Percentiles rank a stretch among this genome's conserved stretches.
Evolutionary conservation across 139 green algal genomes (phyloP).

Genomic region (Chlorella vulgaris): DNA sequence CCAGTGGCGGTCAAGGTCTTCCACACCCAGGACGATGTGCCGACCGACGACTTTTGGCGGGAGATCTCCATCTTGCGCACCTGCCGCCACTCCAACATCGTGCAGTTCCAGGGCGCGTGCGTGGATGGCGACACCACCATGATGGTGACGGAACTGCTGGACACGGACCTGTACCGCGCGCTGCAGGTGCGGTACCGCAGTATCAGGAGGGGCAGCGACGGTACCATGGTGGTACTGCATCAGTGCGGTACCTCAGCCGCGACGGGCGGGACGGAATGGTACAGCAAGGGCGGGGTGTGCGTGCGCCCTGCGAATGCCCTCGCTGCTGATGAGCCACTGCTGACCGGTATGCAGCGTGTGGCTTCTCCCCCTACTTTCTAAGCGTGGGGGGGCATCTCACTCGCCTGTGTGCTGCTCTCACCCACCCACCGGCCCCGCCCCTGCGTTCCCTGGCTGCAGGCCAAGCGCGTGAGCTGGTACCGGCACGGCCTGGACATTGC

Average conservation of each 20-base stretch:
- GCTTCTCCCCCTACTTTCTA: no score
- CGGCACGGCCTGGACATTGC: constrained; percentile 26
- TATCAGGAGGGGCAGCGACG: background rate
- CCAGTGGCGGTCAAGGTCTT: constrained; percentile 36
- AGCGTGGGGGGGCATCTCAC: no score
- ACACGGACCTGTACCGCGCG: constrained; percentile 34
- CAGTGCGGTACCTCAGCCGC: no score
- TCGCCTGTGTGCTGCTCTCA: no score
- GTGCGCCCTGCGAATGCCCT: no score
- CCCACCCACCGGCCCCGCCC: background rate
- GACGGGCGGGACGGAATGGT: no score
- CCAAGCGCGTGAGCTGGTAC: constrained; percentile 20
- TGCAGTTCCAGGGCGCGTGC: constrained; percentile 24
- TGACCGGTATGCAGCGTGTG: no score
- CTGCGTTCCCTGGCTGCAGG: background rate
- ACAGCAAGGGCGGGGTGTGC: no score
- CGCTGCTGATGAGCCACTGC: no score
- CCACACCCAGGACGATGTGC: constrained; percentile 28
- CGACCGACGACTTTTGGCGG: constrained; percentile 12
- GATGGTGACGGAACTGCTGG: constrained; percentile 33
- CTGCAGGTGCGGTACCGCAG: background rate
- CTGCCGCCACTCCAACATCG: constrained; percentile 24
- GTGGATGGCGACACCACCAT: constrained; percentile 35
- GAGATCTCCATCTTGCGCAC: constrained; percentile 20
- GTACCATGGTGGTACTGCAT: background rate